These are phyloP conservation scores for Scutellaria galericulata DNA, from an alignment of 257 asterid genomes.

Conservation along the genomic window DNA sequence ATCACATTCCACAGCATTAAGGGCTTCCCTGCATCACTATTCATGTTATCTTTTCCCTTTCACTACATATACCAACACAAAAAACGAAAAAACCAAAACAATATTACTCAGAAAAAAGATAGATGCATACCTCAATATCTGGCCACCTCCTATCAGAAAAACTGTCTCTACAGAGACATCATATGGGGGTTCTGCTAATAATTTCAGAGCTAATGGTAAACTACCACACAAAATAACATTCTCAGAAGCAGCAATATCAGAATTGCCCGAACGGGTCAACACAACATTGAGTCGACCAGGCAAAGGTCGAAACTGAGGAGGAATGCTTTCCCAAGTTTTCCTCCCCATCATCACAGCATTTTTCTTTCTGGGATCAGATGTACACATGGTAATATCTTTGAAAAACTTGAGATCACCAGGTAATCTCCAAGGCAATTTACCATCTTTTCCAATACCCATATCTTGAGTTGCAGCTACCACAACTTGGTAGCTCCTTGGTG, in stretches of 20 bases:
- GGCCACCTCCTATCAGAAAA: conserved; percentile 95
- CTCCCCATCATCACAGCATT: conserved; percentile 98
- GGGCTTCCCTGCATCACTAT: conserved; percentile 72
- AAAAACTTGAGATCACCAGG: conserved; percentile 89
- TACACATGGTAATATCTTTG: conserved; percentile 73
- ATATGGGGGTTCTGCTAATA: conserved; percentile 76
- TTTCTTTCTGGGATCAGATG: conserved; percentile 65
- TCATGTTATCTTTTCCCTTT: conserved; percentile 11
- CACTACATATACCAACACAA: conserved; percentile 1
- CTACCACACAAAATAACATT: conserved; percentile 74
- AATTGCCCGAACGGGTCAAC: conserved; percentile 73
- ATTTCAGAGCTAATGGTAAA: conserved; percentile 65
- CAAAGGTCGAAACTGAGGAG: conserved; percentile 73
- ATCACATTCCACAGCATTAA: conserved; percentile 79
- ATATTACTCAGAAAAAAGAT: not conserved
- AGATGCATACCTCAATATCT: conserved; percentile 70
- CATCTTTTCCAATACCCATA: conserved; percentile 95
- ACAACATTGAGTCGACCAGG: conserved; percentile 95
- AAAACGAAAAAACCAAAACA: not conserved
- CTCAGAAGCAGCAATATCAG: conserved; percentile 56
- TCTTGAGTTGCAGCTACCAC: conserved; percentile 90
- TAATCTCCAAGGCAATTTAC: conserved; percentile 86
- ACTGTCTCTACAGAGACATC: conserved; percentile 66
- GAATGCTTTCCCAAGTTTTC: conserved; percentile 99
- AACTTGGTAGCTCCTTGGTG: conserved; percentile 76